Base-by-base conservation (phyloP, 73 alveolate species). In the Paraurostyla sp. region DNA sequence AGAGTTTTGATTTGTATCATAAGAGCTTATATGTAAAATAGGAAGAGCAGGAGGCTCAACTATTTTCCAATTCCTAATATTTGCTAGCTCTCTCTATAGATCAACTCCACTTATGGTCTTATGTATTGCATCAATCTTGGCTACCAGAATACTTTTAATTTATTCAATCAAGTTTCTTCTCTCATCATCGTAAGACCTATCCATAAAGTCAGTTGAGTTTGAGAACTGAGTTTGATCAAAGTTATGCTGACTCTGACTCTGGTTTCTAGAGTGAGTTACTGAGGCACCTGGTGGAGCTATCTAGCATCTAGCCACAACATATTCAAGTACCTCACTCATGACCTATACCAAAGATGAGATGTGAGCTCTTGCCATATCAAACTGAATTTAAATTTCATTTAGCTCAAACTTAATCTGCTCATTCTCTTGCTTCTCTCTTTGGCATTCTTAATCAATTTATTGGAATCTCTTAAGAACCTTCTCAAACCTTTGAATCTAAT, bases 131-230 rank as follows among this genome's bases (percentile, higher is more conserved):
- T 81, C 83, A 30, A 81, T 81, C 40, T 81, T 81, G 1, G 91
- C 91, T 0, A 81, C 35, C 46, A 81, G 54, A 6, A 81, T 20
- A 46, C 62, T 81, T 81, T 81, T 81, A 4, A 81, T 81, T 40
- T 81, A 46, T 32, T 81, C 91, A n/a, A 81, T 58, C 52, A 81
- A 25, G 36, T 58, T 81, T 40, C 91, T 56, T 29, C 91, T 56
- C 35, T 81, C 91, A 81, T 81, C 91, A 58, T 81, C 91, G 40
- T 56, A 81, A 16, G 91, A 81, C 35, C 91, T 9, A 40, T 81
- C 91, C 71, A 81, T 36, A 57, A 81, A 81, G 40, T 81, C 91
- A 22, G 68, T 58, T 11, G 81, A 56, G 33, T 49, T 52, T 20
- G 91, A 57, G 22, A 20, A 29, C 48, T 81, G 30, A 36, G 82